Conservation (phyloP, 805 yeast genomes). For the Monosporozyma solicola region DNA sequence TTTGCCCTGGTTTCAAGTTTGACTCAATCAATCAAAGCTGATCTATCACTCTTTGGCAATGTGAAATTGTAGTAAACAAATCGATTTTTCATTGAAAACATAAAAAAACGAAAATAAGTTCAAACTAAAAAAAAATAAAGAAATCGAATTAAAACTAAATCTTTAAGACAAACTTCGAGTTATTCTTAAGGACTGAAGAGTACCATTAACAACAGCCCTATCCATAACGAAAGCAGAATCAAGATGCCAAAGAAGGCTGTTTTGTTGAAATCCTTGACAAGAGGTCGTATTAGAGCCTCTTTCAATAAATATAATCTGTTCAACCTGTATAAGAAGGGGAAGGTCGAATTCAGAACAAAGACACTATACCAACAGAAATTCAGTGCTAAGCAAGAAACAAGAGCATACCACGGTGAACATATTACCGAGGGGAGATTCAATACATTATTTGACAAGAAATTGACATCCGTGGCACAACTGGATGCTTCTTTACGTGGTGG, state of each 20-base stretch:
- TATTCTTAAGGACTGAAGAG: background rate
- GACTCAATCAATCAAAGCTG: background rate
- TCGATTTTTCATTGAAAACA: background rate
- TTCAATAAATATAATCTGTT: conserved; percentile 88
- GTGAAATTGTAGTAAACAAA: background rate
- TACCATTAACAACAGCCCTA: background rate
- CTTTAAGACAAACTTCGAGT: background rate
- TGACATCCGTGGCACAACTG: conserved; percentile 81
- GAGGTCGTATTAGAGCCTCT: conserved; percentile 76
- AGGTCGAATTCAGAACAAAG: conserved; percentile 43
- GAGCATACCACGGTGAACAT: conserved; percentile 94
- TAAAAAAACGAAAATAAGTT: background rate
- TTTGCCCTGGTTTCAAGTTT: background rate
- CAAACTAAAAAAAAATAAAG: background rate
- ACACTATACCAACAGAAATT: conserved; percentile 90
- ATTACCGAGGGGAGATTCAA: conserved; percentile 79
- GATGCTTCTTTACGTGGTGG: conserved; percentile 66
- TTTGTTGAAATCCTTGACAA: conserved; percentile 46
- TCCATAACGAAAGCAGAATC: background rate
- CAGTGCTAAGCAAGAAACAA: conserved; percentile 81
- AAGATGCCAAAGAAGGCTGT: conserved; percentile 56
- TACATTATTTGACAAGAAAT: conserved; percentile 52
- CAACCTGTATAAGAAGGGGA: conserved; percentile 71
- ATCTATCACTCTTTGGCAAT: background rate
- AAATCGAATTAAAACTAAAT: background rate